phyloP scores from a whole-genome alignment of 805 yeast species.

The Kazachstania africana region DNA sequence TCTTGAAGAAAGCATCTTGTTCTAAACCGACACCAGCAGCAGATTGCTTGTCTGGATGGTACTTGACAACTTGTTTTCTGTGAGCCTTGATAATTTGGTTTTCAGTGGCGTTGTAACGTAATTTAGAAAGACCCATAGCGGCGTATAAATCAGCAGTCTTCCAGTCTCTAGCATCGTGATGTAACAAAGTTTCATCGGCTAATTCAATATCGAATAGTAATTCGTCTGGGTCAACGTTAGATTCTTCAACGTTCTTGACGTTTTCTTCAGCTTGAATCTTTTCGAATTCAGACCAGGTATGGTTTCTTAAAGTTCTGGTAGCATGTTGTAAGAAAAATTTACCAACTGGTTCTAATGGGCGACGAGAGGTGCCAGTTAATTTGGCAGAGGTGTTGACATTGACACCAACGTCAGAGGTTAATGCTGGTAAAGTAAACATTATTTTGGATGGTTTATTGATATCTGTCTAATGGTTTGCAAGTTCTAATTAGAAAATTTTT shows the following conservation, averaged over 20 bases:
- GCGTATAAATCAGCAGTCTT: conserved; percentile 92
- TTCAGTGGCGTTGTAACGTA: conserved; percentile 83
- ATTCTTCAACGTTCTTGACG: conserved; percentile 57
- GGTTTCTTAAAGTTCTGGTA: conserved; percentile 88
- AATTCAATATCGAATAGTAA: conserved; percentile 38
- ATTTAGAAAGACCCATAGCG: conserved; percentile 84
- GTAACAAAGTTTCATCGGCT: conserved; percentile 68
- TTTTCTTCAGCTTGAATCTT: conserved; percentile 84
- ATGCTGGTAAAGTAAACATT: conserved; percentile 31
- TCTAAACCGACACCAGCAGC: conserved; percentile 73
- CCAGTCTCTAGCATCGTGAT: conserved; percentile 97
- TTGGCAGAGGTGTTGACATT: conserved; percentile 39
- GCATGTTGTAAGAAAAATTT: conserved; percentile 94
- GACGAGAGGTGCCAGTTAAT: conserved; percentile 51
- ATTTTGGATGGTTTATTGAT: background rate
- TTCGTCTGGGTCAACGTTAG: conserved; percentile 46
- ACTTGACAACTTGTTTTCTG: conserved; percentile 90
- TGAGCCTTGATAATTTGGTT: conserved; percentile 94
- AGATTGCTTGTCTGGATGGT: conserved; percentile 97
- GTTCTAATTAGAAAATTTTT: no score
- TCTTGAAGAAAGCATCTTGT: conserved; percentile 94
- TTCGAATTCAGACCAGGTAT: conserved; percentile 97
- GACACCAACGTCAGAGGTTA: conserved; percentile 45
- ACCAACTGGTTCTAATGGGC: conserved; percentile 94
- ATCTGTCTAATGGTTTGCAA: no score